Conservation (phyloP, 2,329 filamentous ascomycete genomes). For the Aquanectria penicillioides region DNA sequence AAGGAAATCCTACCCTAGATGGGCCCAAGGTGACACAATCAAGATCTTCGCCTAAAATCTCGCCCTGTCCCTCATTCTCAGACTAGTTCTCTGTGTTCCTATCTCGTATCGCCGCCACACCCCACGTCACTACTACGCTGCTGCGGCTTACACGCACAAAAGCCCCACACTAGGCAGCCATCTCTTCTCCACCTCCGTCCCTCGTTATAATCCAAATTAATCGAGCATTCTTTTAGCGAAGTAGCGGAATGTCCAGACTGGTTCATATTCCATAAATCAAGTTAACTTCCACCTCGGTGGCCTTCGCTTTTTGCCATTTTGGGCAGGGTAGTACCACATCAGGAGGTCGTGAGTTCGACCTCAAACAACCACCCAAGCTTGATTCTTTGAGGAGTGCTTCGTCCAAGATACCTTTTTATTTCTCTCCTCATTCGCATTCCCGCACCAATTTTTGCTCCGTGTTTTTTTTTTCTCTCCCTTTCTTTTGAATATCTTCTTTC, state of each 20-base stretch:
- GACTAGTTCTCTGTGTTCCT: too few relatives aligned
- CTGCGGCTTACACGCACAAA: too few relatives aligned
- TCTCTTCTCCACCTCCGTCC: not conserved
- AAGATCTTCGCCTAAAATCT: too few relatives aligned
- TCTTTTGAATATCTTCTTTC: too few relatives aligned
- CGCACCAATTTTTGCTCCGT: not conserved
- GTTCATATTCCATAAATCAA: not conserved
- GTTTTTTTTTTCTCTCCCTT: too few relatives aligned
- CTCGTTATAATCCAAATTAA: not conserved
- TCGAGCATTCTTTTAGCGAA: not conserved
- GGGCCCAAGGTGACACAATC: too few relatives aligned
- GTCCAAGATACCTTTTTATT: not conserved
- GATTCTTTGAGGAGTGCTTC: too few relatives aligned
- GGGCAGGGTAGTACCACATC: not conserved
- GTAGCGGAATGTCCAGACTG: not conserved
- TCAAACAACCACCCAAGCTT: too few relatives aligned
- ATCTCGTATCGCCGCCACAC: too few relatives aligned
- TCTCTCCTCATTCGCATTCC: not conserved
- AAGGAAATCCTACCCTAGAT: too few relatives aligned
- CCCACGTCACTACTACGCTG: too few relatives aligned
- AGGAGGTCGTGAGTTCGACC: not conserved
- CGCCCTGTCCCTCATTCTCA: too few relatives aligned
- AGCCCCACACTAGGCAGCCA: not conserved
- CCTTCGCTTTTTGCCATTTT: conserved; percentile 19
- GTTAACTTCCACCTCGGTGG: not conserved